phyloP scores from a whole-genome alignment of 495 filamentous ascomycete species.

The Xylaria bambusicola region DNA sequence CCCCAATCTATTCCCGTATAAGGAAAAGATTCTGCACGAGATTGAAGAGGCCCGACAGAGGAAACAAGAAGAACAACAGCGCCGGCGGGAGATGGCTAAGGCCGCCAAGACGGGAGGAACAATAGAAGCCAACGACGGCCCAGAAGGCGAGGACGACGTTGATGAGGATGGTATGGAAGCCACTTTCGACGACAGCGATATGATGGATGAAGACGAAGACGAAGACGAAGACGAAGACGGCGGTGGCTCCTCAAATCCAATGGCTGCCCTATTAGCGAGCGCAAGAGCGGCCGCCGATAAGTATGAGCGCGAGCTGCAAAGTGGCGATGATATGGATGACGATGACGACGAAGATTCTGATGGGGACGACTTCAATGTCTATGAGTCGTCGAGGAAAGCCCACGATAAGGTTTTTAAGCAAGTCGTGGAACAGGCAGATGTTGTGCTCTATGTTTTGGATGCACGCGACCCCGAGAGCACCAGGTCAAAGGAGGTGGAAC shows the following conservation, averaged over 20 bases:
- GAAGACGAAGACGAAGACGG: conserved; percentile 32
- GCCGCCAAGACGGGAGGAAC: conserved; percentile 51
- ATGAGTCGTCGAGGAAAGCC: conserved; percentile 67
- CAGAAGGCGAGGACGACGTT: conserved; percentile 47
- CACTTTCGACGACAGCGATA: conserved; percentile 36
- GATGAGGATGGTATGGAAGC: conserved; percentile 51
- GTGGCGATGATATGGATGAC: conserved; percentile 60
- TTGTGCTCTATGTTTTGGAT: conserved; percentile 92
- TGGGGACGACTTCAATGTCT: conserved; percentile 38
- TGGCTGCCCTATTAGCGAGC: conserved; percentile 91
- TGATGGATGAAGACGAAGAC: conserved; percentile 56
- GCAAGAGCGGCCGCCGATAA: conserved; percentile 82
- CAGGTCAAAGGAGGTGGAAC: conserved; percentile 85
- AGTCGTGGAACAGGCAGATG: conserved; percentile 86
- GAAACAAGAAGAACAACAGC: conserved; percentile 77
- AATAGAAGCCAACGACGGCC: conserved; percentile 44
- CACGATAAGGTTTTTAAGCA: conserved; percentile 97
- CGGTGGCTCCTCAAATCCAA: conserved; percentile 68
- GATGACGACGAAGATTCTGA: conserved; percentile 61
- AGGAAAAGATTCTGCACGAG: conserved; percentile 89
- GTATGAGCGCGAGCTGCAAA: conserved; percentile 67
- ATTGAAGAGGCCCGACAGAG: conserved; percentile 83
- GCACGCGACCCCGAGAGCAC: conserved; percentile 91
- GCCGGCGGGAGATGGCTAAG: conserved; percentile 70
- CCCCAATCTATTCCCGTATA: conserved; percentile 96